Conservation (phyloP, 352 stramenopile species). For the Phytophthora multivora region DNA sequence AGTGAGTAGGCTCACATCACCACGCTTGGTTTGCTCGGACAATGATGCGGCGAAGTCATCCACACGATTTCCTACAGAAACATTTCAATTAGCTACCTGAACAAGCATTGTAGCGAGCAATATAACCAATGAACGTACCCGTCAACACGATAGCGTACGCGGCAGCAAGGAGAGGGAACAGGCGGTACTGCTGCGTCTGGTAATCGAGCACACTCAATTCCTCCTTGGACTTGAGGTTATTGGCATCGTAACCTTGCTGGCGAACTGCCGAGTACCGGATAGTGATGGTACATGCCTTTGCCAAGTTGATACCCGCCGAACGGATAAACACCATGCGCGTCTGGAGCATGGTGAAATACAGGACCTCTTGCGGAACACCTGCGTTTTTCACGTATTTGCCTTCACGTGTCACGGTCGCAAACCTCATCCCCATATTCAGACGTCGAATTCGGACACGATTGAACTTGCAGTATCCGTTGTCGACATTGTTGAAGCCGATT, state of each 20-base stretch:
- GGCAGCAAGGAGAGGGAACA: constrained; percentile 91
- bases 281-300: constrained; percentile 90
- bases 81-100: constrained; percentile 31
- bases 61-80: constrained; percentile 49
- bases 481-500: constrained; percentile 77
- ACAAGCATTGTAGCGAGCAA: neutral
- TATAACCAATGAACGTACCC: constrained; percentile 19
- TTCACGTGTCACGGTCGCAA: constrained; percentile 56
- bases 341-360: constrained; percentile 90
- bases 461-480: constrained; percentile 73
- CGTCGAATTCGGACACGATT: constrained; percentile 65
- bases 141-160: constrained; percentile 91
- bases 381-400: constrained; percentile 70
- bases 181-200: constrained; percentile 94
- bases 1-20: constrained; percentile 48
- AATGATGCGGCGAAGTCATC: constrained; percentile 56
- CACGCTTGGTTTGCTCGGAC: constrained; percentile 44
- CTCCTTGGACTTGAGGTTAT: constrained; percentile 46
- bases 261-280: constrained; percentile 94
- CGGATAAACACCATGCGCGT: constrained; percentile 80
- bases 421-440: constrained; percentile 69
- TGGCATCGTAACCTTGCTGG: constrained; percentile 85
- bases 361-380: constrained; percentile 48
- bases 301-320: constrained; percentile 55
- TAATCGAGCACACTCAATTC: constrained; percentile 95